These are phyloP conservation scores for Platismatia glauca DNA, from an alignment of 495 filamentous ascomycete genomes.

Conservation along the genomic window DNA sequence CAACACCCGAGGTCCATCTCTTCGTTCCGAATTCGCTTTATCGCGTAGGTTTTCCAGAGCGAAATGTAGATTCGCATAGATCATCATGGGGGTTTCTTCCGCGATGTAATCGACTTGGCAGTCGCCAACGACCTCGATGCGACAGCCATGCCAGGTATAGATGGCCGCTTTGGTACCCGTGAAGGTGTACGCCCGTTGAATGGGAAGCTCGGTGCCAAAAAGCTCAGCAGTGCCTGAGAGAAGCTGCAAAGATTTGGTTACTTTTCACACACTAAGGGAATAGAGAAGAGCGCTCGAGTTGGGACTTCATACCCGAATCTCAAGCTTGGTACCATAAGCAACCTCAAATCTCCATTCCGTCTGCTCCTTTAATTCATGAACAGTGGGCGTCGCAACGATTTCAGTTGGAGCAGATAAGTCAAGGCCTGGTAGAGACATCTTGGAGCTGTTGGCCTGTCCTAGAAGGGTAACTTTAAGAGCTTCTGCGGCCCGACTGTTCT, in stretches of 20 bases:
- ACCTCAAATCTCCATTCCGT: constrained; percentile 93
- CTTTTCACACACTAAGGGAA: neutral
- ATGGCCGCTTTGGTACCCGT: constrained; percentile 75
- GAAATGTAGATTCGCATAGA: constrained; percentile 81
- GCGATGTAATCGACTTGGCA: constrained; percentile 65
- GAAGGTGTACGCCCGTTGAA: constrained; percentile 73
- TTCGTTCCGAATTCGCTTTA: constrained; percentile 38
- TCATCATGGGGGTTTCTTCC: constrained; percentile 76
- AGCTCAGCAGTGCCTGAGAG: constrained; percentile 80
- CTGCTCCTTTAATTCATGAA: constrained; percentile 37
- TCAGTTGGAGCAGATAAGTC: constrained; percentile 21
- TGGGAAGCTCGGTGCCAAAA: constrained; percentile 90
- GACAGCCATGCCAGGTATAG: constrained; percentile 84
- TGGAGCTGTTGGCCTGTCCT: neutral
- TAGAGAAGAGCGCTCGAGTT: neutral
- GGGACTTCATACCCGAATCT: constrained; percentile 45
- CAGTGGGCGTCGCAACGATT: constrained; percentile 9
- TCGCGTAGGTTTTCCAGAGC: constrained; percentile 61
- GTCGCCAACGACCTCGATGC: constrained; percentile 59
- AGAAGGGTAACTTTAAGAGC: neutral
- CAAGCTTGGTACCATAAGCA: constrained; percentile 52
- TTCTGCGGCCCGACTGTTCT: neutral
- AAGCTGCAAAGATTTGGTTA: constrained; percentile 39
- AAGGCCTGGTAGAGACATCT: constrained; percentile 26
- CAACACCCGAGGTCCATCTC: constrained; percentile 69